Evolutionary conservation across 257 asterid genomes (phyloP), one percentile per base, ranked within the genome.

Genomic region (Nicotiana noctiflora): DNA sequence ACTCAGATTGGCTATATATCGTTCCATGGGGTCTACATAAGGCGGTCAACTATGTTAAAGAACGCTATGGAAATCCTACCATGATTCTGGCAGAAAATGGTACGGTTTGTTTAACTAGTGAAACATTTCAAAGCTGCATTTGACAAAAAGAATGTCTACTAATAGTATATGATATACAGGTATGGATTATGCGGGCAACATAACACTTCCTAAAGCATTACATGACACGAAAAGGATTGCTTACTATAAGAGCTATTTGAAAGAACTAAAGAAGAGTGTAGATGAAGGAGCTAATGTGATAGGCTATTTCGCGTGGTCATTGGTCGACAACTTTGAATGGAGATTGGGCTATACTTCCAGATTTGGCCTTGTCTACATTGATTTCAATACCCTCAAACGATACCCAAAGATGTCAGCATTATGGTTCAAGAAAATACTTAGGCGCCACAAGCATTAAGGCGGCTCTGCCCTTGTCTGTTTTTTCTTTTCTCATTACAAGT

Each of bases 11-110:
- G 98, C 94, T 96, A 2, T 96, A 96, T 88, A 90, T 89, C 14
- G 97, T 93, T 37, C 99, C 99, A 15, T 93, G 97, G 96, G 99
- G 99, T 29, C 80, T 96, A 11, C 86, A 90, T 92, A 93, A 94
- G 81, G 97, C 98, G 23, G 89, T 96, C 23, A 90, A 83, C 83
- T 96, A 96, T 77, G 87, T 96, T 80, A 96, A 96, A 82, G 97
- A 93, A 79, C 84, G 52, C 2, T 95, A 95, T 68, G 92, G 92
- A 25, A 95, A 93, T 77, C 99, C 99, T 2, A 85, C 89, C 15
- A 85, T 96, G 85, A 88, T 93, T 79, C 78, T 96, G 84, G 90
- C 99, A 55, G 99, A 96, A 81, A 94, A 91, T 82, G 99, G 99
- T 95, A 84, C 32, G 80, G 19, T 11, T 3, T 34, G 17, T n/a